These are phyloP conservation scores for Ascoidea asiatica DNA, from an alignment of 805 yeast species.

Conservation along the genomic window DNA sequence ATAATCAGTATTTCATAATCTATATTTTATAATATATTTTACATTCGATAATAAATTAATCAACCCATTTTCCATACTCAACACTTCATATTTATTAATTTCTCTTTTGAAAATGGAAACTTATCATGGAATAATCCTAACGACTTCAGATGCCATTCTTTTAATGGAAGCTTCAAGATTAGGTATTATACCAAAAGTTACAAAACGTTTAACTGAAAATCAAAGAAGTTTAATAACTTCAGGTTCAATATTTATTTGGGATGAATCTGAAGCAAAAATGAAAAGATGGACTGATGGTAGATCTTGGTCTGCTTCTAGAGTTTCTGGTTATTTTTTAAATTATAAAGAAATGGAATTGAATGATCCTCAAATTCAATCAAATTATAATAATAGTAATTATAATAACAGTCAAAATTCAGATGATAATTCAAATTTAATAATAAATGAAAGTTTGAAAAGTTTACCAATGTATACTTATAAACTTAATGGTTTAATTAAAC, in stretches of 20 bases:
- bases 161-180: constrained; percentile 52
- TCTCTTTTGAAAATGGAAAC: constrained; percentile 30
- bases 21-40: too few relatives aligned
- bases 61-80: neutral
- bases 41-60: too few relatives aligned
- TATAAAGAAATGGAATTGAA: constrained; percentile 45
- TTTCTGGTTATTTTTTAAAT: constrained; percentile 45
- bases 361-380: constrained; percentile 4
- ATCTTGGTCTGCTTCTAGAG: constrained; percentile 62
- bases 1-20: too few relatives aligned
- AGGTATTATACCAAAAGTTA: constrained; percentile 42
- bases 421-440: neutral
- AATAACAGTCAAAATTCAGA: neutral
- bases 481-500: constrained; percentile 46
- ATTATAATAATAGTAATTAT: constrained; percentile 5
- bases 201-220: constrained; percentile 39
- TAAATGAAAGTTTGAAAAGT: too few relatives aligned
- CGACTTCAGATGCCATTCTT: constrained; percentile 49
- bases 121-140: constrained; percentile 43
- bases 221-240: constrained; percentile 41
- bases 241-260: constrained; percentile 61
- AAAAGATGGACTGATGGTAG: constrained; percentile 72
- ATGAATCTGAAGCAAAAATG: constrained; percentile 57
- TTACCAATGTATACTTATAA: constrained; percentile 21
- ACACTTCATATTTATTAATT: neutral